Conservation (phyloP, 345 rosid species). For the Hibiscus trionum region DNA sequence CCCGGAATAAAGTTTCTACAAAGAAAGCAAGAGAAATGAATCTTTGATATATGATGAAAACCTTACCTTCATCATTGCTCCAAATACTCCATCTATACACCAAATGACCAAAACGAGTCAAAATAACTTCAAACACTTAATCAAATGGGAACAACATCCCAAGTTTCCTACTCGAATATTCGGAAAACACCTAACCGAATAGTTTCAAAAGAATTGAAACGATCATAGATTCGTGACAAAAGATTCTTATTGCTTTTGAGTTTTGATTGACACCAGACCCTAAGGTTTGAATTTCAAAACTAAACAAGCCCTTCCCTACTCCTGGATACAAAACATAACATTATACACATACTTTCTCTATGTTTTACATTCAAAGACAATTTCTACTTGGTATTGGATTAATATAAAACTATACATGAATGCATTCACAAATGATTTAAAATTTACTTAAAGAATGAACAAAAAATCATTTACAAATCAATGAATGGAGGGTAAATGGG, state of each 20-base stretch:
- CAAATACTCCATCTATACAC: constrained; percentile 62
- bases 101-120: constrained; percentile 9
- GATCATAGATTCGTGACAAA: background rate
- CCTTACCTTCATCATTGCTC: constrained; percentile 85
- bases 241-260: too few species aligned
- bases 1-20: background rate
- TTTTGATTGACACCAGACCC: too few species aligned
- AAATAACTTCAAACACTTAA: background rate
- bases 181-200: background rate
- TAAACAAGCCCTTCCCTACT: too few species aligned
- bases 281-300: too few species aligned
- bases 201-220: background rate
- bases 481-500: background rate
- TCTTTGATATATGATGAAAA: background rate
- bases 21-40: background rate
- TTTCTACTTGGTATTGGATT: background rate
- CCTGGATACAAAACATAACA: too few species aligned
- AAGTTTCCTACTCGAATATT: background rate
- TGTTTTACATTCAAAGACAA: background rate
- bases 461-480: background rate
- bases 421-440: background rate
- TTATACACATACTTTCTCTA: background rate
- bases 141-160: background rate
- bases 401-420: background rate
- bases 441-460: background rate